These are phyloP conservation scores for Candida caryicola DNA, from an alignment of 805 yeast species.

Conservation along the genomic window DNA sequence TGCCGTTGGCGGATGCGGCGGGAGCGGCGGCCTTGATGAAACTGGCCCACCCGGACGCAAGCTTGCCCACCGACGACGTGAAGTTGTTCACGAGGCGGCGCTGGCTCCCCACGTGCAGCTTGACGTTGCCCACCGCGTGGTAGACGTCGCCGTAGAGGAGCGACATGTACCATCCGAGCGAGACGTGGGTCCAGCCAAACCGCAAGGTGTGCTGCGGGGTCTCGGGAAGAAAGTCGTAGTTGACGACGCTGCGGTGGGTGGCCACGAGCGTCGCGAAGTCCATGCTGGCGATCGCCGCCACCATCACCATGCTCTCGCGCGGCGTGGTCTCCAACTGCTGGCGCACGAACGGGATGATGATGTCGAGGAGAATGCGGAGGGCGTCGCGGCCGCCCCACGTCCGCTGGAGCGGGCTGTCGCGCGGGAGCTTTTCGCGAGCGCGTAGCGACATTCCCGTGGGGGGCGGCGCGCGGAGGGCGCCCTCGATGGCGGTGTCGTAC, in stretches of 20 bases:
- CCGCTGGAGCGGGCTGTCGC: slow-evolving; percentile 45
- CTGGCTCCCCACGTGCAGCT: slow-evolving; percentile 20
- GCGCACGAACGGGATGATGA: slow-evolving; percentile 39
- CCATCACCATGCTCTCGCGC: slow-evolving; percentile 26
- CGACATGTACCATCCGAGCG: slow-evolving; percentile 75
- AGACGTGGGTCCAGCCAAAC: slow-evolving; percentile 60
- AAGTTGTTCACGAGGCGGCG: slow-evolving; percentile 40
- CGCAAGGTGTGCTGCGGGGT: slow-evolving; percentile 43
- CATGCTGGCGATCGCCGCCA: slow-evolving; percentile 41
- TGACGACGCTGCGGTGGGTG: slow-evolving; percentile 27
- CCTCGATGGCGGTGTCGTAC: slow-evolving; percentile 29
- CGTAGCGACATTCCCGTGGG: slow-evolving; percentile 62
- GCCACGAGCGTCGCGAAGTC: slow-evolving; percentile 25
- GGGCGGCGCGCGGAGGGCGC: slow-evolving; percentile 45
- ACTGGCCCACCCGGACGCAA: slow-evolving; percentile 38
- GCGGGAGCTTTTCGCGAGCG: slow-evolving; percentile 53
- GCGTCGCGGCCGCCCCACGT: slow-evolving; percentile 61
- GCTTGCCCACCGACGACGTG: slow-evolving; percentile 32
- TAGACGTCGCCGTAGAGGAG: slow-evolving; percentile 61
- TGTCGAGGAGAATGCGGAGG: slow-evolving; percentile 37
- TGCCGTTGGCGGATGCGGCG: slow-evolving; percentile 3
- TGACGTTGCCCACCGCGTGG: slow-evolving; percentile 21
- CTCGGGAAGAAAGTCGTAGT: slow-evolving; percentile 42
- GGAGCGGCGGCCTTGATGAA: slow-evolving; percentile 21
- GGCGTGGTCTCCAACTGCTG: slow-evolving; percentile 17